Percentiles rank a stretch among this genome's conserved stretches.
These are phyloP conservation scores for Penicillium steckii DNA, from an alignment of 495 filamentous ascomycete species.

Conservation along the genomic window DNA sequence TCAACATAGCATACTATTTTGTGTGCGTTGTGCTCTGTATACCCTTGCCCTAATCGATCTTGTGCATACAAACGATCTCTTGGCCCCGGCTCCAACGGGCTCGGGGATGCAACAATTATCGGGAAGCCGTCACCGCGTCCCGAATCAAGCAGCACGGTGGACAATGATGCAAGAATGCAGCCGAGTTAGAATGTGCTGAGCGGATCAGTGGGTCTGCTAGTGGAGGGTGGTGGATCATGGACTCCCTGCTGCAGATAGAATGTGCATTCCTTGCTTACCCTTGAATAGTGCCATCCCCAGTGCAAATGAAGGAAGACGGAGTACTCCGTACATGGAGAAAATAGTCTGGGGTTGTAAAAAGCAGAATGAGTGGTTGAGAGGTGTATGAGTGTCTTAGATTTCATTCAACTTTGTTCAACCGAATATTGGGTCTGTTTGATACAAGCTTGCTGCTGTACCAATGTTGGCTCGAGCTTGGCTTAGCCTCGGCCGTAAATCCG, in stretches of 20 bases:
- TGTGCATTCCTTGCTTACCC: not conserved
- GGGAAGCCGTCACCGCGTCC: conserved; percentile 1
- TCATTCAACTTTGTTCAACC: not conserved
- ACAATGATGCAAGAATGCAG: conserved; percentile 1
- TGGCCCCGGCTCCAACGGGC: not conserved
- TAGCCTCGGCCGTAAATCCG: not conserved
- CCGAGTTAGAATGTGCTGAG: conserved; percentile 1
- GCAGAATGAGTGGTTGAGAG: no score
- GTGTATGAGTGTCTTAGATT: no score
- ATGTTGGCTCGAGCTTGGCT: not conserved
- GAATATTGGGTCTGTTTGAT: no score
- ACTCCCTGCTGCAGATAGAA: not conserved
- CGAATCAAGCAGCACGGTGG: not conserved
- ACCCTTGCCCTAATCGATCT: not conserved
- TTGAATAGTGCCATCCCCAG: not conserved
- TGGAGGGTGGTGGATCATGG: not conserved
- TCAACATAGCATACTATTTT: no score
- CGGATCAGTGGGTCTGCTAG: conserved; percentile 1
- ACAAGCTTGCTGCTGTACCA: no score
- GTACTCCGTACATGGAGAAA: no score
- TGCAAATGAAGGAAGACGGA: not conserved
- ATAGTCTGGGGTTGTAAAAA: not conserved
- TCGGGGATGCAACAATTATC: not conserved
- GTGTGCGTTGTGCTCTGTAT: no score
- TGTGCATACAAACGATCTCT: not conserved